phyloP scores from a whole-genome alignment of 345 rosid species.

The Arabidopsis arenosa region DNA sequence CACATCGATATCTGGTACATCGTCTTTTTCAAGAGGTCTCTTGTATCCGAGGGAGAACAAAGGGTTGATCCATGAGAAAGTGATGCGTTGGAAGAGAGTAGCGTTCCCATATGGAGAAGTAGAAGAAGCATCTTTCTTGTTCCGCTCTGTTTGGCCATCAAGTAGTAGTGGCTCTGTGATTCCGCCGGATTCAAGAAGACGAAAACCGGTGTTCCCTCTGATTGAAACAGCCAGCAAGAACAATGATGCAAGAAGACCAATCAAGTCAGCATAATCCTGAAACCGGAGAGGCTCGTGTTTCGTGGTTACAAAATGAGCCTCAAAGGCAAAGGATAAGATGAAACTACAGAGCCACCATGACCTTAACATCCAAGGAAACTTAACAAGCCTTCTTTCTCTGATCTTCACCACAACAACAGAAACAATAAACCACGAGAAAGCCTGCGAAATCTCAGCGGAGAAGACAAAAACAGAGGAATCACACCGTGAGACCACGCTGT shows the following conservation, averaged over 20 bases:
- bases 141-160: constrained; percentile 45
- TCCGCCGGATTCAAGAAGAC: constrained; percentile 35
- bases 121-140: constrained; percentile 32
- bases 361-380: constrained; percentile 75
- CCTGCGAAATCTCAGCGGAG: constrained; percentile 60
- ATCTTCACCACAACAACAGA: constrained; percentile 50
- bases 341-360: constrained; percentile 88
- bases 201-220: constrained; percentile 69
- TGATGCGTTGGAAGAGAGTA: constrained; percentile 69
- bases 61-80: constrained; percentile 94
- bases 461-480: constrained; percentile 48
- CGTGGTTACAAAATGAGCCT: constrained; percentile 41
- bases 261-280: constrained; percentile 58
- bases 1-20: constrained; percentile 68
- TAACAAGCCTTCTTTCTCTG: constrained; percentile 38
- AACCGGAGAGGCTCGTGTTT: constrained; percentile 43
- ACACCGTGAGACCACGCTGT: constrained; percentile 46
- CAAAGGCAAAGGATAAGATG: constrained; percentile 52
- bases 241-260: constrained; percentile 58
- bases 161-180: constrained; percentile 66
- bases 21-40: constrained; percentile 72
- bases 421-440: constrained; percentile 54
- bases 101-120: constrained; percentile 73
- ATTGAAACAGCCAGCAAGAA: constrained; percentile 61
- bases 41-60: constrained; percentile 72